Conservation (phyloP, 441 rosid species). For the Gossypium davidsonii region DNA sequence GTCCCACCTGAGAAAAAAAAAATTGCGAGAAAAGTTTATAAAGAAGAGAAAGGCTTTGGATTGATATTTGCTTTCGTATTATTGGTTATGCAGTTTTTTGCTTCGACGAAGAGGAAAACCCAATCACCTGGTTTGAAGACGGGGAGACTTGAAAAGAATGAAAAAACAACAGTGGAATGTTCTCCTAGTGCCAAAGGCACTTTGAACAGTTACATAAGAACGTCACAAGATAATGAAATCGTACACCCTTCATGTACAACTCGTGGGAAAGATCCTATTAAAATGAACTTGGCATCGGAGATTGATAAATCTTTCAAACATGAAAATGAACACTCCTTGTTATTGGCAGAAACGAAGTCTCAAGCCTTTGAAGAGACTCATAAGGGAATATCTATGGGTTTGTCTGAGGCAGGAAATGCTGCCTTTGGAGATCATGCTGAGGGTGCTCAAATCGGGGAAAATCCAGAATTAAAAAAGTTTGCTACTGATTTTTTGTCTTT, state of each 20-base stretch:
- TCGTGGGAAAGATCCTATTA: conserved; percentile 34
- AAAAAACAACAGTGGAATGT: conserved; percentile 36
- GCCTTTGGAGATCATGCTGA: conserved; percentile 23
- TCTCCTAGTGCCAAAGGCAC: conserved; percentile 69
- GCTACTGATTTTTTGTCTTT: conserved; percentile 76
- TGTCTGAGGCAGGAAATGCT: conserved; percentile 28
- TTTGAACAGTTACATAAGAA: conserved; percentile 53
- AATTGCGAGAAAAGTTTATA: background rate
- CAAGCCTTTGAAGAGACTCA: conserved; percentile 23
- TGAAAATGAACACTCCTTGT: conserved; percentile 24
- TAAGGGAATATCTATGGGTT: conserved; percentile 31
- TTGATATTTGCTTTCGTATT: conserved; percentile 7
- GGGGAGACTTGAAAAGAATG: conserved; percentile 47
- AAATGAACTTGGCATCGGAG: conserved; percentile 43
- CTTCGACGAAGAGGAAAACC: conserved; percentile 76
- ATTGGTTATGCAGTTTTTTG: conserved; percentile 51
- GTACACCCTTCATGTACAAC: conserved; percentile 13
- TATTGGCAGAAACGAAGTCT: conserved; percentile 18
- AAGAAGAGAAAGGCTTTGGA: background rate
- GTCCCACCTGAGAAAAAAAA: background rate
- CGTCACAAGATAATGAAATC: conserved; percentile 34
- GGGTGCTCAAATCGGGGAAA: conserved; percentile 28
- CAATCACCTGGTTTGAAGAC: conserved; percentile 54
- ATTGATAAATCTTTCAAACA: conserved; percentile 25
- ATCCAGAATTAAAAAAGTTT: conserved; percentile 58